Base-by-base conservation (phyloP, 768 basidiomycete species). In the Lactarius sp. region DNA sequence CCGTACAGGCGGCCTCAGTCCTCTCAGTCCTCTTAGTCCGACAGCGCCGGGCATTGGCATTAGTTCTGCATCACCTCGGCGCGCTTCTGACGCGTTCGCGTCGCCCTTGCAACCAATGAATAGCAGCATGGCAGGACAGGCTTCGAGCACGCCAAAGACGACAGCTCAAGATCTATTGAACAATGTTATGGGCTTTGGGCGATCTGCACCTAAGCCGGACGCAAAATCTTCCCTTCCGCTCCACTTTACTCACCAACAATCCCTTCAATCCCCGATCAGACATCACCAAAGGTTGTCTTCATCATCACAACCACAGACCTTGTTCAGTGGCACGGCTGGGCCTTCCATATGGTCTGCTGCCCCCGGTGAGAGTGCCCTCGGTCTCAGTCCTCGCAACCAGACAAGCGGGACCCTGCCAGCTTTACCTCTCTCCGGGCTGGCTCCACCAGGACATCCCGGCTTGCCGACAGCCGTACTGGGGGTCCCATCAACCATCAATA, bases 131-230 rank as follows among this genome's bases (percentile, higher is more conserved):
- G 14, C 20, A 18, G 64, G 58, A 49, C 56, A 70, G 7, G 42
- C 69, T n/a, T 59, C 69, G 2, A 56, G 54, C 16, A 55, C 67
- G 7, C 69, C 69, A 3, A 68, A 72, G 27, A 86, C 80, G 0
- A 90, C 88, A 13, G 88, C 88, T 0, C 79, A 85, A 69, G 88
- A 90, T 69, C 77, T 90, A 2, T 69, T 90, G 49, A 82, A 84
- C 59, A 80, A 80, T 66, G 78, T 85, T 2, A 76, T 84, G 72
- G 73, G 74, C 57, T 56, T 71, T 9, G 74, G 74, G 41, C 73
- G 75, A 6, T 49, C 66, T 27, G 65, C 71, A 18, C 61, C 66
- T 13, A 70, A 70, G 41, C 33, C 50, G 9, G 65, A 68, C 18
- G 9, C 61, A 56, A 58, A 60, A 52, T 50, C 64, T 60, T 56